Conservation (phyloP, 768 basidiomycete genomes). For the Panaeolus papilionaceus region DNA sequence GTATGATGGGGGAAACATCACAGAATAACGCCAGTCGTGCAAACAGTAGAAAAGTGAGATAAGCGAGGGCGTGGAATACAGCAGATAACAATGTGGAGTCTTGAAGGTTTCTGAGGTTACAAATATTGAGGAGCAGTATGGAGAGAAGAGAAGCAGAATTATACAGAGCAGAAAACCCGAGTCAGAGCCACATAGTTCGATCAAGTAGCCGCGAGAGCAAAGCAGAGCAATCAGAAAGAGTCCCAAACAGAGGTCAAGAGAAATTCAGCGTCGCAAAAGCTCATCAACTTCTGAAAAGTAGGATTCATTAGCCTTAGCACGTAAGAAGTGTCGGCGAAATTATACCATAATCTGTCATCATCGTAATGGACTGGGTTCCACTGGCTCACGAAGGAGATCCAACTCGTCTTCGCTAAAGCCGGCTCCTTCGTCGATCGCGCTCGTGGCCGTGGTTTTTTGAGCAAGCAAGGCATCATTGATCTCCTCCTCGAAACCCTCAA, state of each 20-base stretch:
- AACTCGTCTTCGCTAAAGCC: background rate
- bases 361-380: background rate
- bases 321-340: background rate
- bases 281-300: background rate
- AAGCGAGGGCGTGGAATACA: too few species aligned
- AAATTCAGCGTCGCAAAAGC: background rate
- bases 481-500: slow-evolving; percentile 2
- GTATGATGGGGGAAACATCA: too few species aligned
- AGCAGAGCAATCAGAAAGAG: background rate
- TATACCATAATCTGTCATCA: background rate
- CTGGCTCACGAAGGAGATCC: background rate
- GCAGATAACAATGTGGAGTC: too few species aligned
- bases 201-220: background rate
- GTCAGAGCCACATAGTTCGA: background rate
- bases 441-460: background rate
- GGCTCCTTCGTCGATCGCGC: background rate
- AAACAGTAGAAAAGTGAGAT: too few species aligned
- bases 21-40: too few species aligned
- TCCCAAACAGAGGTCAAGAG: background rate
- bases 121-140: too few species aligned
- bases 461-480: background rate
- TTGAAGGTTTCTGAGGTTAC: too few species aligned
- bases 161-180: too few species aligned
- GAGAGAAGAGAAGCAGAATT: too few species aligned
- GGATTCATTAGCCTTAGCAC: background rate